Conservation (phyloP, 2,329 filamentous ascomycete genomes). For the Malbranchea zuffiana region DNA sequence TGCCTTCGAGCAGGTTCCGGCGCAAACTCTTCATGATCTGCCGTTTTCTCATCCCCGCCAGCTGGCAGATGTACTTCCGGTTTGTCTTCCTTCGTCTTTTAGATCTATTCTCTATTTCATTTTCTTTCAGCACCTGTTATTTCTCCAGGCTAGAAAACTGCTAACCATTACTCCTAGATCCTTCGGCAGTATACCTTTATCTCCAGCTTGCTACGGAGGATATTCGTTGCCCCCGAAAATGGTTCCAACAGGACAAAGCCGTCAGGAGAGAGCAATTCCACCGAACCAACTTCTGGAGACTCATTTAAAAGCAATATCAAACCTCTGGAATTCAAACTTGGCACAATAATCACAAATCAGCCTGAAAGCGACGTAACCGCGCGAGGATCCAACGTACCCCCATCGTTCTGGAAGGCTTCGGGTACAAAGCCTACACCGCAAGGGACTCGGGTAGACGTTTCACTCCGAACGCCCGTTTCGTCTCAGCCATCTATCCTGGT, state of each 20-base stretch:
- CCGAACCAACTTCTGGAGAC: constrained; percentile 7
- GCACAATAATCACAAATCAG: constrained; percentile 37
- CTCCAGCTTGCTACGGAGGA: constrained; percentile 29
- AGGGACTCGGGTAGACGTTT: constrained; percentile 5
- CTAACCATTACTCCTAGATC: constrained; percentile 19
- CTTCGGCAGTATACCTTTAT: constrained; percentile 37
- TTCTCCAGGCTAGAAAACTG: neutral
- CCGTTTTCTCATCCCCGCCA: constrained; percentile 38
- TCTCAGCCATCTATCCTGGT: constrained; percentile 12
- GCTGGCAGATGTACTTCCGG: constrained; percentile 34
- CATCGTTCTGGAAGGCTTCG: neutral
- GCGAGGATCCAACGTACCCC: neutral
- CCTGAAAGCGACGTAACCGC: neutral
- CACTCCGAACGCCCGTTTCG: constrained; percentile 12
- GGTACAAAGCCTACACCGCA: neutral
- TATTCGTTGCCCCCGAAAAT: constrained; percentile 21
- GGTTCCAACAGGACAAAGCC: constrained; percentile 11
- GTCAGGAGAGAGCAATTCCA: constrained; percentile 5
- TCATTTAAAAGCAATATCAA: constrained; percentile 32
- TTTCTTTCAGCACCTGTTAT: neutral
- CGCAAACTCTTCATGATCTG: constrained; percentile 32
- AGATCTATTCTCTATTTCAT: neutral
- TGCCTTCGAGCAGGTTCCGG: constrained; percentile 31
- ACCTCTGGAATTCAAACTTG: constrained; percentile 42
- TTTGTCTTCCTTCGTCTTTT: constrained; percentile 17